A percentile compares a stretch with the other conserved stretches of the same genome.
phyloP scores from a whole-genome alignment of 352 stramenopile genomes.

The Phytophthora citrophthora region DNA sequence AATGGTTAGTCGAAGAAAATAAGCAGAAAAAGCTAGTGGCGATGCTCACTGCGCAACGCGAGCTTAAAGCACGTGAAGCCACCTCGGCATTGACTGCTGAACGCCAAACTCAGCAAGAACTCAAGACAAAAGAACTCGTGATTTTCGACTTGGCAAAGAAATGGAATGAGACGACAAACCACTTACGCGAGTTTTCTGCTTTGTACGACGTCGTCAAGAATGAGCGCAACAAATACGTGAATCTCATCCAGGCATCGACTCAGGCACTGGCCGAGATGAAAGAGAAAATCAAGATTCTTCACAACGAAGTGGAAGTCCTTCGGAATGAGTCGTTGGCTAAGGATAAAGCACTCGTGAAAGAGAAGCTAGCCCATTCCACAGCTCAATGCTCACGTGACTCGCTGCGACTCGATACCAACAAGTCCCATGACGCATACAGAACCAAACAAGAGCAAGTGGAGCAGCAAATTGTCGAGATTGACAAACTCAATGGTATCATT shows the following conservation, averaged over 20 bases:
- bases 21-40: conserved; percentile 90
- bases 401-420: conserved; percentile 91
- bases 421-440: conserved; percentile 89
- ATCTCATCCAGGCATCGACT: conserved; percentile 91
- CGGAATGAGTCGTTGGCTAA: conserved; percentile 93
- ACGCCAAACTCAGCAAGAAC: conserved; percentile 87
- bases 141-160: conserved; percentile 95
- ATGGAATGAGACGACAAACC: conserved; percentile 93
- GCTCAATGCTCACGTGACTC: conserved; percentile 90
- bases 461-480: conserved; percentile 96
- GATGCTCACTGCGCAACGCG: conserved; percentile 89
- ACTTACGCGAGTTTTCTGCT: conserved; percentile 93
- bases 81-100: conserved; percentile 77
- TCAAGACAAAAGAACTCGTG: conserved; percentile 94
- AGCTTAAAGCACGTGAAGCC: conserved; percentile 91
- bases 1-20: conserved; percentile 89
- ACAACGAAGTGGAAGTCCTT: conserved; percentile 95
- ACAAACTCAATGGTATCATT: conserved; percentile 95
- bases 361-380: conserved; percentile 84
- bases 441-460: conserved; percentile 92
- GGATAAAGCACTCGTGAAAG: conserved; percentile 93
- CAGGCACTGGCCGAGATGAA: conserved; percentile 96
- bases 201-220: conserved; percentile 97
- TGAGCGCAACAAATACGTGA: conserved; percentile 97
- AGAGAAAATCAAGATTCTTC: conserved; percentile 96